Conservation (phyloP, 2,329 filamentous ascomycete species). For the Penicillium sp. region DNA sequence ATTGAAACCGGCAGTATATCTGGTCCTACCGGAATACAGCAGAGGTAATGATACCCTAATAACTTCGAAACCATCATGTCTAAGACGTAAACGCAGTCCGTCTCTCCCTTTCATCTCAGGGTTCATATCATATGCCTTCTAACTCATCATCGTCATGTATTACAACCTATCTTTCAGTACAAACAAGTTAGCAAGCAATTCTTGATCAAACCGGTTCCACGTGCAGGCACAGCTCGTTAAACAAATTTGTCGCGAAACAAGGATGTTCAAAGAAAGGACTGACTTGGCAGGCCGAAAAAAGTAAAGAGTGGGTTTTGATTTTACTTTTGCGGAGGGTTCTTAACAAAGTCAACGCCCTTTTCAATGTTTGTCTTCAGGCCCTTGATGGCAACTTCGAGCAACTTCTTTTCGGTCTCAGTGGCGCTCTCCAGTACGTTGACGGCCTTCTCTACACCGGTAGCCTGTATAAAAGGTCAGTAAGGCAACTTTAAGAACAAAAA, state of each 20-base stretch:
- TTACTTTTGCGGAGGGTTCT: constrained; percentile 88
- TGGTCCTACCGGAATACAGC: constrained; percentile 1
- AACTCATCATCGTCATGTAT: constrained; percentile 22
- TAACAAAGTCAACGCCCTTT: constrained; percentile 87
- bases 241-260: constrained; percentile 9
- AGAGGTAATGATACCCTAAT: constrained; percentile 5
- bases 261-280: constrained; percentile 21
- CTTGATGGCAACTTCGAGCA: constrained; percentile 69
- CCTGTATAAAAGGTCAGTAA: constrained; percentile 49
- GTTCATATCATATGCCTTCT: constrained; percentile 10
- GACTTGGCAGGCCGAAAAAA: constrained; percentile 17
- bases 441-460: constrained; percentile 80
- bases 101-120: constrained; percentile 2
- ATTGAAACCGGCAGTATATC: constrained; percentile 17
- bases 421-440: constrained; percentile 72
- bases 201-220: constrained; percentile 15
- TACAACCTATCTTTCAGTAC: constrained; percentile 44
- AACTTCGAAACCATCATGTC: constrained; percentile 6
- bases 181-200: constrained; percentile 29
- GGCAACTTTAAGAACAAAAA: constrained; percentile 1
- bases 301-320: constrained; percentile 35
- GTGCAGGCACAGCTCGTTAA: constrained; percentile 10
- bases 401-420: constrained; percentile 82
- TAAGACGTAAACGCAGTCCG: constrained; percentile 8
- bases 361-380: constrained; percentile 89